phyloP scores from a whole-genome alignment of 1,139 yeast genomes.

The Kazachstania sp. region DNA sequence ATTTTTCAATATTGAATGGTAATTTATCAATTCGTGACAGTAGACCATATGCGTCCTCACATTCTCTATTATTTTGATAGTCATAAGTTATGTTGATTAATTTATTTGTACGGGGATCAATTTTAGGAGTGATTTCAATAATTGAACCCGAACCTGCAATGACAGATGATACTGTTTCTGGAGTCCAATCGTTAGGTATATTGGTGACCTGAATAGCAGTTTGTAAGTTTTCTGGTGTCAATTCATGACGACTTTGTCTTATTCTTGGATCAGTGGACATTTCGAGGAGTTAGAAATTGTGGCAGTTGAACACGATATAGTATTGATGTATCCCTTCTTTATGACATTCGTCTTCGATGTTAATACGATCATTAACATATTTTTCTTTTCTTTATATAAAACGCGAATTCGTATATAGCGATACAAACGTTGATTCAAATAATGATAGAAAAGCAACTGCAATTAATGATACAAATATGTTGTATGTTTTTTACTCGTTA shows the following conservation, averaged over 20 bases:
- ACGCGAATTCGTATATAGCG: too few relatives aligned
- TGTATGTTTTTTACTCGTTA: too few relatives aligned
- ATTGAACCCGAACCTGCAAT: conserved; percentile 31
- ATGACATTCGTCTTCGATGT: too few relatives aligned
- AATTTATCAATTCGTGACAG: conserved; percentile 20
- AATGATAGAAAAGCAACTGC: too few relatives aligned
- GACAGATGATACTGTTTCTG: conserved; percentile 25
- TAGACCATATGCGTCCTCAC: conserved; percentile 22
- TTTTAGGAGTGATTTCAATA: conserved; percentile 17
- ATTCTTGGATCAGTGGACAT: conserved; percentile 26
- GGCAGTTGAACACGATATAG: neutral
- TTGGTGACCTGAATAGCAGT: conserved; percentile 24
- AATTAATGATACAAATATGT: too few relatives aligned
- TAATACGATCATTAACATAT: too few relatives aligned
- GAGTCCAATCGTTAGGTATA: conserved; percentile 26
- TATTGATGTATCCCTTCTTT: neutral
- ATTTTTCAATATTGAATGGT: conserved; percentile 22
- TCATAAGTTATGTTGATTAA: conserved; percentile 20
- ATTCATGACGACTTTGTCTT: conserved; percentile 23
- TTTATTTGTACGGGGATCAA: conserved; percentile 28
- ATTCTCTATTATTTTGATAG: conserved; percentile 21
- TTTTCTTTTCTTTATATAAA: too few relatives aligned
- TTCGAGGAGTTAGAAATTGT: neutral
- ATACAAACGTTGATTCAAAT: too few relatives aligned
- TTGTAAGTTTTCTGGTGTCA: conserved; percentile 27